These are phyloP conservation scores for Fusarium tricinctum DNA, from an alignment of 2,329 filamentous ascomycete genomes.

Conservation along the genomic window DNA sequence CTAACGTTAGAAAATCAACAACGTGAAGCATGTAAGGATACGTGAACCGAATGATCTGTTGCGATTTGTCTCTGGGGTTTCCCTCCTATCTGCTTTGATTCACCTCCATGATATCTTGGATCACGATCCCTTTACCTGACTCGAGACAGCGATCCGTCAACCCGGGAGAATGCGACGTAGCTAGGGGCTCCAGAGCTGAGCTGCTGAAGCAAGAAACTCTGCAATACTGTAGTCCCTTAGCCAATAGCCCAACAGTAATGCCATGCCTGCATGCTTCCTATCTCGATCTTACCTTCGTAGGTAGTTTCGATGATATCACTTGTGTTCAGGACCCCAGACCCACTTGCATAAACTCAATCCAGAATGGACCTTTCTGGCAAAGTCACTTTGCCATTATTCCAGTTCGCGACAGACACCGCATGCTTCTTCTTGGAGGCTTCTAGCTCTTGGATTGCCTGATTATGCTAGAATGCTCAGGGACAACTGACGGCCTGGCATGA, in stretches of 20 bases:
- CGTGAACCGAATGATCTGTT: neutral
- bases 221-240: neutral
- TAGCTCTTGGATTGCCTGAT: conserved; percentile 30
- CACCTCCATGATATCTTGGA: conserved; percentile 6
- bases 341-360: conserved; percentile 1
- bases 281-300: neutral
- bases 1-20: conserved; percentile 1
- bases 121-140: conserved; percentile 35
- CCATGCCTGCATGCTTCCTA: neutral
- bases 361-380: conserved; percentile 21
- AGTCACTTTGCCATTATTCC: conserved; percentile 28
- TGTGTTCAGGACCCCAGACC: no score
- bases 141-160: conserved; percentile 17
- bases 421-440: conserved; percentile 25
- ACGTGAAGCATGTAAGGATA: neutral
- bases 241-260: conserved; percentile 22
- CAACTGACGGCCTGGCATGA: conserved; percentile 1
- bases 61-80: conserved; percentile 1
- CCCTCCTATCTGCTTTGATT: conserved; percentile 1
- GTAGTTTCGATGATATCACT: conserved; percentile 4
- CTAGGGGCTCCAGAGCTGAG: neutral
- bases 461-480: neutral
- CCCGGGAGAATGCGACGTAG: conserved; percentile 9
- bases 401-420: conserved; percentile 6
- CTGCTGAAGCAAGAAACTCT: conserved; percentile 18